Evolutionary conservation across 1,284 basidiomycete genomes (phyloP), one percentile per base, ranked within the genome.

Genomic region (Marasmius tenuissimus): DNA sequence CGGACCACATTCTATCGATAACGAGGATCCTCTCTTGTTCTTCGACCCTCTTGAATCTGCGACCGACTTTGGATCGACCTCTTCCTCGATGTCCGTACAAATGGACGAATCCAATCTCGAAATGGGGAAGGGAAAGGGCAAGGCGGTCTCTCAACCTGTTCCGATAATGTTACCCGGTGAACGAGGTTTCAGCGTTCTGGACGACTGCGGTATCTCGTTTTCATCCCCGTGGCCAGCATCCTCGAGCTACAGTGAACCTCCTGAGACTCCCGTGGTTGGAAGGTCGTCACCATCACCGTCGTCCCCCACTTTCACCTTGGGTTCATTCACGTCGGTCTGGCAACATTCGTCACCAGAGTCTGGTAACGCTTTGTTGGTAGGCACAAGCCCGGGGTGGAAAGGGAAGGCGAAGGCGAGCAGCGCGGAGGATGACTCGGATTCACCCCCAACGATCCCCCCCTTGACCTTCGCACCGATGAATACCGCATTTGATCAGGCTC

Each of bases 381-480:
- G 49, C 18, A 37, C 47, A n/a, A 58, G 22, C 20, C 61, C 63
- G 8, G 61, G 57, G 12, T 60, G 61, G 57, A 63, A 64, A 57
- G 65, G 63, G 40, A 65, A 65, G 49, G 65, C 74, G 55, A 86
- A 85, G 75, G 88, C 86, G 63, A 91, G 89, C 71, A 82, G 74
- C 62, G 84, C 73, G 69, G 88, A 88, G 64, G 71, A 49, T 40
- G 59, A 35, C 22, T 27, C 27, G 27, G 27, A 27, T 27, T 16
- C 73, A 37, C 81, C 86, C 47, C 86, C 88, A 62, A 78, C 78
- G 67, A 78, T 90, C 61, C 86, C 88, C 60, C 87, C 88, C 63
- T 75, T 91, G 64, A 76, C 79, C 38, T 85, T 91, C 68, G 77
- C 81, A 52, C 77, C 82, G 12, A 34, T 37, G 12, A 35, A 16